phyloP scores from a whole-genome alignment of 202 grass and related monocot genomes.

The Elaeis oleifera region DNA sequence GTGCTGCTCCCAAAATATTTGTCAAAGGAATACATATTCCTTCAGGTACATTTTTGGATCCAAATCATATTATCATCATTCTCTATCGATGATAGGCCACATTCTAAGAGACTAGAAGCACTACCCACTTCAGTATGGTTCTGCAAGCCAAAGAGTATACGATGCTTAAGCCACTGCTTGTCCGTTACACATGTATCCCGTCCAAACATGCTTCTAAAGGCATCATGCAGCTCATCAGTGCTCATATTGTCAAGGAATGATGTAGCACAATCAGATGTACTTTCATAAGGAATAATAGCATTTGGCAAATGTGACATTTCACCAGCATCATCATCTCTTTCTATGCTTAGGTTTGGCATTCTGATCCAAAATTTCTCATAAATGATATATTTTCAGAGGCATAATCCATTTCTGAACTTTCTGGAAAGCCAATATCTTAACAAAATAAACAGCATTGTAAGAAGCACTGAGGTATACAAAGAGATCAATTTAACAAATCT shows the following conservation, averaged over 20 bases:
- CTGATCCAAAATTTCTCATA: slow-evolving; percentile 2
- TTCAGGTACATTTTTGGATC: slow-evolving; percentile 3
- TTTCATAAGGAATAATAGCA: slow-evolving; percentile 2
- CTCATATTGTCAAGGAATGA: neutral
- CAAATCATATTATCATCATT: slow-evolving; percentile 10
- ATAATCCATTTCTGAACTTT: neutral
- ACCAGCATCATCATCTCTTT: neutral
- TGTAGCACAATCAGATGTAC: neutral
- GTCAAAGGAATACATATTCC: slow-evolving; percentile 1
- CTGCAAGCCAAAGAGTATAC: slow-evolving; percentile 3
- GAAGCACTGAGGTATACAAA: neutral
- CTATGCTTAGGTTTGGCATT: slow-evolving; percentile 4
- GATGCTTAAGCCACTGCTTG: slow-evolving; percentile 9
- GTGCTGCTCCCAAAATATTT: slow-evolving; percentile 1
- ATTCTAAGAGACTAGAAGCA: slow-evolving; percentile 1
- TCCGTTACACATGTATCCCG: slow-evolving; percentile 5
- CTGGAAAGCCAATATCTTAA: slow-evolving; percentile 1
- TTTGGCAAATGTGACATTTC: slow-evolving; percentile 13
- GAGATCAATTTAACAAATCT: neutral
- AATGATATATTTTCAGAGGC: neutral
- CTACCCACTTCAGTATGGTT: slow-evolving; percentile 8
- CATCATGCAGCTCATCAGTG: neutral
- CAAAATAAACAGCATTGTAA: neutral
- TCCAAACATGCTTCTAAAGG: slow-evolving; percentile 1
- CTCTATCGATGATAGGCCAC: neutral